A percentile compares a stretch with the other conserved stretches of the same genome.
Evolutionary conservation across 306 rosid genomes (phyloP).

Genomic region (Pterocarpus santalinus): DNA sequence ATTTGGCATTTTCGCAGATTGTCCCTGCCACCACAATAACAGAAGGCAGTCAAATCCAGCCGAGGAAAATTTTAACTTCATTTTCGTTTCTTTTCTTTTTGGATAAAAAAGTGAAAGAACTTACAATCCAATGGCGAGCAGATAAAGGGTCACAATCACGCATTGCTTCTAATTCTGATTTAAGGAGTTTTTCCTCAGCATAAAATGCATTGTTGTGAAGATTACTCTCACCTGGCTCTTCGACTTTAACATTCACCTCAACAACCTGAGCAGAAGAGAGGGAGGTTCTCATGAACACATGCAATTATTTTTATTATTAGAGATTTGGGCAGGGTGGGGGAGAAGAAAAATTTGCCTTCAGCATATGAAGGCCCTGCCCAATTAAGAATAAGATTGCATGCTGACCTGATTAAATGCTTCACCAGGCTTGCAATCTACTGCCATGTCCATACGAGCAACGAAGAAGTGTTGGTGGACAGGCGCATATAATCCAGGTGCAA

Average conservation of each 20-base stretch:
- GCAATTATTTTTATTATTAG: too few relatives aligned
- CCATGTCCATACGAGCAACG: constrained; percentile 92
- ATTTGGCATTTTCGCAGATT: constrained; percentile 40
- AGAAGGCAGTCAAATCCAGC: constrained; percentile 38
- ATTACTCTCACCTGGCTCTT: constrained; percentile 78
- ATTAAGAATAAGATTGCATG: constrained; percentile 3
- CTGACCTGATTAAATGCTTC: constrained; percentile 84
- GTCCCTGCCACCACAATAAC: constrained; percentile 40
- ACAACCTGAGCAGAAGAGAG: constrained; percentile 57
- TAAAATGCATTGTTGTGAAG: constrained; percentile 85
- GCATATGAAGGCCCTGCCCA: neutral
- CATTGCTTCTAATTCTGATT: constrained; percentile 78
- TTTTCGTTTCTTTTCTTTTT: neutral
- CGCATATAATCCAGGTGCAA: constrained; percentile 86
- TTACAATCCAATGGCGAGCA: constrained; percentile 91
- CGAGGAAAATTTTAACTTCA: constrained; percentile 32
- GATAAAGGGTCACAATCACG: constrained; percentile 81
- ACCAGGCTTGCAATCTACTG: constrained; percentile 87
- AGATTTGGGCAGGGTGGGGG: too few relatives aligned
- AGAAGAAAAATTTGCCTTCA: neutral
- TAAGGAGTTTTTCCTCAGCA: constrained; percentile 77
- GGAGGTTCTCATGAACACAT: neutral
- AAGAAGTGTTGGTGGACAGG: constrained; percentile 89
- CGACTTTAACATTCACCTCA: constrained; percentile 79
- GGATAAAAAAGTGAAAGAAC: constrained; percentile 31